Evolutionary conservation across 441 rosid genomes (phyloP), one percentile per base, ranked within the genome.

Genomic region (Erysimum cheiri): DNA sequence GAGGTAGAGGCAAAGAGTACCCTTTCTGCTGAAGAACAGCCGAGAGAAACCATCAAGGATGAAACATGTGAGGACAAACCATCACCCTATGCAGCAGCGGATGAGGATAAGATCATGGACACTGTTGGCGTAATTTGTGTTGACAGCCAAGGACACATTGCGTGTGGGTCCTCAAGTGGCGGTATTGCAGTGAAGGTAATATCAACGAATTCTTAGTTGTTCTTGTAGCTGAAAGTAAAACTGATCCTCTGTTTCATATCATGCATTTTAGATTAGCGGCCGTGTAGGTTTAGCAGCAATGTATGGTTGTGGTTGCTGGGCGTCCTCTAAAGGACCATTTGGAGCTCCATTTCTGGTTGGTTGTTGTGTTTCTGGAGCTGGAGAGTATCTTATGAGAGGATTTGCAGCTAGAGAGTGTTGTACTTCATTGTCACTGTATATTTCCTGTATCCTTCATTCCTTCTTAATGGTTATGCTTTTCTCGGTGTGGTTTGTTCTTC

Each of bases 251-350:
- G 41, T 43, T 32, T 56, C 46, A 48, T 24, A 29, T 60, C 8
- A 28, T 73, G 24, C 9, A 31, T 60, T 47, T 66, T 85, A 94
- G 98, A 86, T 88, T 33, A 78, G 87, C 36, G 98, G 98, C 7
- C 97, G 98, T 67, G 93, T 94, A 55, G 98, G 98, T 60, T 75
- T 94, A 74, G 98, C 92, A 41, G 96, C 90, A 56, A 85, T 79
- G 77, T 88, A 94, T 75, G 98, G 98, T 70, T 86, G 92, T 41
- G 98, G 98, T 41, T 91, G 96, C 64, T 94, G 98, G 98, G 98
- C 97, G 60, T 83, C 92, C 53, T 82, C 88, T n/a, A 87, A 78
- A 79, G 93, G 90, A 67, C 88, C 85, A 31, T 89, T 78, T 37
- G 93, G 86, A 60, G 79, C 80, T 80, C 90, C 97, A 19, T 84